phyloP scores from a whole-genome alignment of 805 yeast genomes.

The Yamadazyma paraphyllophila region DNA sequence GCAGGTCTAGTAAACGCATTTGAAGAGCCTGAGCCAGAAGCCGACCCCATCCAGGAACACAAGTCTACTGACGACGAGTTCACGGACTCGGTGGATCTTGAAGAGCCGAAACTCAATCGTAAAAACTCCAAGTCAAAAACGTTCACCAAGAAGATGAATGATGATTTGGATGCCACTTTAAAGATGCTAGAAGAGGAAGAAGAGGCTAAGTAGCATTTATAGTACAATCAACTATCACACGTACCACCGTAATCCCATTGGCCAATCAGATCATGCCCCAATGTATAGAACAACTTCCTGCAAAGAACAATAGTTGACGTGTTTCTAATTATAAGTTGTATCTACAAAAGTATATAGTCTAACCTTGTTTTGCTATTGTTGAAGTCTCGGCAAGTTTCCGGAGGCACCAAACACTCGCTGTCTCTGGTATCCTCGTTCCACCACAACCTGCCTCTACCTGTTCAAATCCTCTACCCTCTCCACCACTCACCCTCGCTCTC shows the following conservation, averaged over 20 bases:
- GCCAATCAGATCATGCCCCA: no score
- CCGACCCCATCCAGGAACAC: neutral
- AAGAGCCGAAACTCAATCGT: constrained; percentile 16
- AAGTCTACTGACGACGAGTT: constrained; percentile 15
- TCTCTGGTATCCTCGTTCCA: neutral
- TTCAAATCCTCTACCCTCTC: neutral
- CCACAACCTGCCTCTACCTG: neutral
- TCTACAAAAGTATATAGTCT: no score
- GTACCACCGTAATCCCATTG: no score
- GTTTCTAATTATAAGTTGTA: no score
- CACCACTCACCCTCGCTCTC: neutral
- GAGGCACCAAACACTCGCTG: neutral
- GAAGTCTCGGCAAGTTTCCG: neutral
- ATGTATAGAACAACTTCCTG: no score
- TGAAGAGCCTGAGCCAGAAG: constrained; percentile 2
- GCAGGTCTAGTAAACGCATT: constrained; percentile 6
- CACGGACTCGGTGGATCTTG: constrained; percentile 14
- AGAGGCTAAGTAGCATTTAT: constrained; percentile 15
- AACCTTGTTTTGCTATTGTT: no score
- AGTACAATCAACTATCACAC: neutral
- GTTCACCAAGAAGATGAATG: constrained; percentile 32
- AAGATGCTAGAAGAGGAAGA: constrained; percentile 40
- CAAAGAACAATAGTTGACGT: no score
- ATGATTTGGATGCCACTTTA: constrained; percentile 35
- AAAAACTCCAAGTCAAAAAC: constrained; percentile 33